phyloP scores from a whole-genome alignment of 2,329 filamentous ascomycete genomes.

The Basipetospora sp. region DNA sequence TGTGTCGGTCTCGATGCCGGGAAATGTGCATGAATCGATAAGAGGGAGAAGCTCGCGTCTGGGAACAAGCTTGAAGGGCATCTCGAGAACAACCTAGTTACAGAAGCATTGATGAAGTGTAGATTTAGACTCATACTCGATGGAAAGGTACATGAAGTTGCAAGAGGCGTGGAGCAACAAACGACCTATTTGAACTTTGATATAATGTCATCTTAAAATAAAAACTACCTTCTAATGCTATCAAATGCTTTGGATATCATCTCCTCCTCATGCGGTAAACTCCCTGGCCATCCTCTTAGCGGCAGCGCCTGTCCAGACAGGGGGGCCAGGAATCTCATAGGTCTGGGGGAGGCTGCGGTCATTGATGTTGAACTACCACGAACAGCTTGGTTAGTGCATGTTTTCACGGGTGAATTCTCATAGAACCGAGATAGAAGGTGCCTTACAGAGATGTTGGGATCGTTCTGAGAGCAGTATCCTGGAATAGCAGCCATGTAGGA shows the following conservation, averaged over 20 bases:
- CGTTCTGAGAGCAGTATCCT: constrained; percentile 31
- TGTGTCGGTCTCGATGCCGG: too few species aligned
- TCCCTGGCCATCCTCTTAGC: constrained; percentile 8
- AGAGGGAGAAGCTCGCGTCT: too few species aligned
- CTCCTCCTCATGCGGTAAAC: constrained; percentile 6
- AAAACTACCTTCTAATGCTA: background rate
- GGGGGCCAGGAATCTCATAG: constrained; percentile 10
- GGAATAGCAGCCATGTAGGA: constrained; percentile 23
- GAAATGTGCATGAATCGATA: too few species aligned
- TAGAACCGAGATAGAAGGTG: constrained; percentile 8
- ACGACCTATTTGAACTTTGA: too few species aligned
- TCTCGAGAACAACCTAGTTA: too few species aligned
- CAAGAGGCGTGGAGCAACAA: too few species aligned
- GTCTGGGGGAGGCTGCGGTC: constrained; percentile 9
- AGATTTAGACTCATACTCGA: too few species aligned
- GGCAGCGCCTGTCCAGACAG: constrained; percentile 8
- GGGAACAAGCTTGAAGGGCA: too few species aligned
- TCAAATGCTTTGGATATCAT: background rate
- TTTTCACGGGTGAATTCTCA: background rate
- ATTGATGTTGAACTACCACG: constrained; percentile 9
- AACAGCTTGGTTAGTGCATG: background rate
- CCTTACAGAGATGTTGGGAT: constrained; percentile 32
- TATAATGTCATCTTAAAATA: background rate
- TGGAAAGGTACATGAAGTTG: too few species aligned
- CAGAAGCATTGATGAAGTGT: too few species aligned